Evolutionary conservation across 2,329 filamentous ascomycete genomes (phyloP).

Genomic region (Neocatenulostroma microsporum): DNA sequence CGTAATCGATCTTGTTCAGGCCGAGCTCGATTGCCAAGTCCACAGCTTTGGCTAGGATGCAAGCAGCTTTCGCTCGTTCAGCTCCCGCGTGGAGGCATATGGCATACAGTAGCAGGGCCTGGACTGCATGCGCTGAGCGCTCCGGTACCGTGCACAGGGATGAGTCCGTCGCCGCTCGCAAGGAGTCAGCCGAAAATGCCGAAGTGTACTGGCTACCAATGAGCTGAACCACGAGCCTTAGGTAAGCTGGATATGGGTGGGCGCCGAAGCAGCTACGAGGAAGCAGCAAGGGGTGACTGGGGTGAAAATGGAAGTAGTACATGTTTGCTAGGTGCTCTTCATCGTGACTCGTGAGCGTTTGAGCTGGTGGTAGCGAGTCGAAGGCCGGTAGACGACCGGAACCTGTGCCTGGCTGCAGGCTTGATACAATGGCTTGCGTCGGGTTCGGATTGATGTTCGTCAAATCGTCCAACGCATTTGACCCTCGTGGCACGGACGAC

Average conservation of each 20-base stretch:
- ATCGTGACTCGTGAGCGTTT: conserved; percentile 14
- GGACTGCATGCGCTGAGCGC: conserved; percentile 51
- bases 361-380: too few relatives aligned
- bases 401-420: too few relatives aligned
- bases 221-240: conserved; percentile 50
- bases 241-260: conserved; percentile 38
- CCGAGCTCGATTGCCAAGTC: conserved; percentile 67
- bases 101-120: conserved; percentile 68
- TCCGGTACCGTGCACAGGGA: not conserved
- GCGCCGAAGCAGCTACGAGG: conserved; percentile 37
- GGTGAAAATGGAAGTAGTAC: conserved; percentile 50
- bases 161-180: conserved; percentile 29
- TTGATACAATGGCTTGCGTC: too few relatives aligned
- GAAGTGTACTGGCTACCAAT: conserved; percentile 48
- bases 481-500: too few relatives aligned
- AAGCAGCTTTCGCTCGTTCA: conserved; percentile 52
- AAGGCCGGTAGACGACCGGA: too few relatives aligned
- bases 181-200: conserved; percentile 35
- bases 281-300: conserved; percentile 50
- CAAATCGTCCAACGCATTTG: too few relatives aligned
- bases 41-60: conserved; percentile 61
- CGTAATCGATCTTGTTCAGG: conserved; percentile 63
- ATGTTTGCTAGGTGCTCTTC: conserved; percentile 41
- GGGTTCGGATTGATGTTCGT: too few relatives aligned
- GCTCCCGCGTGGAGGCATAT: conserved; percentile 72